Percentiles rank a stretch among this genome's conserved stretches.
phyloP scores from a whole-genome alignment of 2,329 filamentous ascomycete species.

The Emergomyces pasteurianus region DNA sequence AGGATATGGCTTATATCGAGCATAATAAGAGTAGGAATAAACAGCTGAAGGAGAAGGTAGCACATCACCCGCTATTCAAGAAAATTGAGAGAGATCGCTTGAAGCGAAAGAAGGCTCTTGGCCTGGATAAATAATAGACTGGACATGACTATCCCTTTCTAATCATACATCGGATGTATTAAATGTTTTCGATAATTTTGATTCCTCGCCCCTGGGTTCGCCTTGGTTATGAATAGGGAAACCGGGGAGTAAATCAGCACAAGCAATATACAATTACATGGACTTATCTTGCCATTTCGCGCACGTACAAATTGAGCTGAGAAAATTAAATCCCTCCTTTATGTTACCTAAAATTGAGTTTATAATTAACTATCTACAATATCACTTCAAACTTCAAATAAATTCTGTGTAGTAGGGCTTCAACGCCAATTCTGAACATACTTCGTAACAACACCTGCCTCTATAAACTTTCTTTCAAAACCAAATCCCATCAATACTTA shows the following conservation, averaged over 20 bases:
- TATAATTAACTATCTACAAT: neutral
- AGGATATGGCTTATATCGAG: conserved; percentile 94
- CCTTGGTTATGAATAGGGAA: neutral
- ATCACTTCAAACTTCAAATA: too few relatives aligned
- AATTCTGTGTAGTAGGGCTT: too few relatives aligned
- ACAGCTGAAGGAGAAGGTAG: conserved; percentile 50
- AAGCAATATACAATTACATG: neutral
- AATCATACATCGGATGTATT: neutral
- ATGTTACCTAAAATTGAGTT: neutral
- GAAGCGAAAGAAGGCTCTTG: conserved; percentile 40
- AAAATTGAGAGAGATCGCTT: conserved; percentile 52
- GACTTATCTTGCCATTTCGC: neutral
- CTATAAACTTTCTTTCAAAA: neutral
- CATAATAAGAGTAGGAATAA: conserved; percentile 64
- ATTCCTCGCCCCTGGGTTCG: neutral
- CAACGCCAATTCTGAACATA: too few relatives aligned
- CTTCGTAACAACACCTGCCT: neutral
- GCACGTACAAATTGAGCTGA: neutral
- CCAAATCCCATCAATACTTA: neutral
- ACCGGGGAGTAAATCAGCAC: neutral
- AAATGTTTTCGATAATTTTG: neutral
- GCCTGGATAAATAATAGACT: neutral
- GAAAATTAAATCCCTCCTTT: neutral
- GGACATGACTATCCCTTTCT: neutral
- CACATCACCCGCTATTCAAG: conserved; percentile 52